phyloP scores from a whole-genome alignment of 345 rosid genomes.

The Eutrema japonicum region DNA sequence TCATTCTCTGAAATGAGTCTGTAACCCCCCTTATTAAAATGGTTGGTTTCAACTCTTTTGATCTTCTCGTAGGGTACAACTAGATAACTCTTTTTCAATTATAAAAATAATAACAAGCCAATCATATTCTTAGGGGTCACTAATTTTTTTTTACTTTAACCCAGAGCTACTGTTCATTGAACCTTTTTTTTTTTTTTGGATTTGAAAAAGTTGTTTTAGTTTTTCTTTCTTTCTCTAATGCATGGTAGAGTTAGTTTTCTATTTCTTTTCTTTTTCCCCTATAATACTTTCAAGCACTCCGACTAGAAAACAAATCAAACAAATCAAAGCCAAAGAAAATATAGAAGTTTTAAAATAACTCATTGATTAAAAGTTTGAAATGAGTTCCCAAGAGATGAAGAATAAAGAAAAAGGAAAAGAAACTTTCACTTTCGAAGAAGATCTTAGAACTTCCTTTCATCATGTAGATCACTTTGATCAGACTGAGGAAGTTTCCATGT shows the following conservation, averaged over 20 bases:
- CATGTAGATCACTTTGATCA: constrained; percentile 12
- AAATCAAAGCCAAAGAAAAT: not conserved
- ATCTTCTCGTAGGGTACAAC: not conserved
- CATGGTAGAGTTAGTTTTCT: not conserved
- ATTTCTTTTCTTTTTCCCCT: not conserved
- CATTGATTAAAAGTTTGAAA: not conserved
- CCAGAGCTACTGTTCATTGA: constrained; percentile 19
- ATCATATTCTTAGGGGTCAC: constrained; percentile 21
- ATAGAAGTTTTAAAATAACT: not conserved
- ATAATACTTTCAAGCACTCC: not conserved
- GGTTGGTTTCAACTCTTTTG: not conserved
- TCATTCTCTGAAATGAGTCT: constrained; percentile 26
- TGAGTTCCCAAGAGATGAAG: constrained; percentile 31
- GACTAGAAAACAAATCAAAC: constrained; percentile 9
- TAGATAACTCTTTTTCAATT: not conserved
- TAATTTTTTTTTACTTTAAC: constrained; percentile 11
- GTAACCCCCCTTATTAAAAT: constrained; percentile 19
- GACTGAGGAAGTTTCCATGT: constrained; percentile 9
- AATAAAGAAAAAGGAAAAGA: constrained; percentile 40
- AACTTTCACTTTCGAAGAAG: constrained; percentile 5
- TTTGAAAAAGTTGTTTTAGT: not conserved
- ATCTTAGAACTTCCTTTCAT: not conserved
- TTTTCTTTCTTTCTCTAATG: not conserved
- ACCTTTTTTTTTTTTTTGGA: constrained; percentile 28
- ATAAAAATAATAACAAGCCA: constrained; percentile 29